Evolutionary conservation across 306 rosid genomes (phyloP), one percentile per base, ranked within the genome.

Genomic region (Alnus glutinosa): DNA sequence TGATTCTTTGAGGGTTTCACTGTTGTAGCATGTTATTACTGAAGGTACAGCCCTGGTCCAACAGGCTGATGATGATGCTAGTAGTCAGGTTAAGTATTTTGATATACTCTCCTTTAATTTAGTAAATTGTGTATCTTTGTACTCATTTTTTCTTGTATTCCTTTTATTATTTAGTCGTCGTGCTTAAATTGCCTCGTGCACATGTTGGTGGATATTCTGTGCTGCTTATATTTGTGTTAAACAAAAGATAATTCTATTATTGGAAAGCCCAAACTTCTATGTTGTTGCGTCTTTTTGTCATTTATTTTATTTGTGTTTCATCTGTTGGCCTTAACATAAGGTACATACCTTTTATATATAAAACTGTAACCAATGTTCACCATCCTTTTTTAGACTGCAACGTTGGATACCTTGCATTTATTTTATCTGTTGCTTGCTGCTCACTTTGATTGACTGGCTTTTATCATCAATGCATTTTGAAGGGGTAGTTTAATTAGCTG

Each of bases 11-110:
- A 52, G 55, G 80, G 47, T 71, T 79, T 64, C 77, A 12, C 70
- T 77, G 58, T 75, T 86, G 86, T 93, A 92, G 98, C 94, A 90
- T 78, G 83, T 92, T 73, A 88, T 88, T 55, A 87, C 84, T 58
- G 98, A 92, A 83, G 97, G 97, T 72, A 86, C 90, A 44, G 51
- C 86, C 49, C 78, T 92, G 89, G 91, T 94, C 66, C 93, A 92
- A 79, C 94, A 84, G 76, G 93, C 98, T 30, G 97, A 92, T 85
- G 94, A 94, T 84, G 93, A 84, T 78, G 70, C 87, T 68, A 82
- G 83, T 75, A 90, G 75, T 82, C 91, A 86, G 92, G 94, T 92
- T 71, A 10, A 67, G 15, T 68, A 50, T 71, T 28, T 69, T 86
- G 52, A 42, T 63, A 19, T 54, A 8, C 48, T 50, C 52, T 50